phyloP scores from a whole-genome alignment of 176 grass and related monocot species.

The Leersia perrieri region DNA sequence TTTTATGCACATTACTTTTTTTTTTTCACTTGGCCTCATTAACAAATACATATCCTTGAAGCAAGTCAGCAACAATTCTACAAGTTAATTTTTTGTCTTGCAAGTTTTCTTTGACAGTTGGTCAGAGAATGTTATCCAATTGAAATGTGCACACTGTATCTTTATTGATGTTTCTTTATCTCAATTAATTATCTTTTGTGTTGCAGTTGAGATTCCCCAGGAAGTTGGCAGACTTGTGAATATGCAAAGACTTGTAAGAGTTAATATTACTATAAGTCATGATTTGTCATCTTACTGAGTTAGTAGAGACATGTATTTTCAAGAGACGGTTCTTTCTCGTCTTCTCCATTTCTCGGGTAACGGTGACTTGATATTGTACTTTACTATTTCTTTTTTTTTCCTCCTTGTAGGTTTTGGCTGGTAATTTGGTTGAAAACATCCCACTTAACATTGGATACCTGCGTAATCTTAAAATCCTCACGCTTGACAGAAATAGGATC shows the following conservation, averaged over 20 bases:
- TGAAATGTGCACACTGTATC: neutral
- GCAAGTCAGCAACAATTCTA: neutral
- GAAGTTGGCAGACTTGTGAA: slow-evolving; percentile 67
- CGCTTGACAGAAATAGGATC: slow-evolving; percentile 90
- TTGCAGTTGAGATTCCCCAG: slow-evolving; percentile 68
- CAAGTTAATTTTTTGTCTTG: neutral
- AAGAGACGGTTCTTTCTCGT: slow-evolving; percentile 14
- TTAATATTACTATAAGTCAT: slow-evolving; percentile 24
- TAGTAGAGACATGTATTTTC: slow-evolving; percentile 24
- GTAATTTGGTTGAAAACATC: slow-evolving; percentile 75
- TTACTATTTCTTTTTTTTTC: slow-evolving; percentile 34
- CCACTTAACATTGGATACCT: slow-evolving; percentile 85
- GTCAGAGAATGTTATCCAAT: neutral
- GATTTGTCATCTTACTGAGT: slow-evolving; percentile 27
- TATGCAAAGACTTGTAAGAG: slow-evolving; percentile 93
- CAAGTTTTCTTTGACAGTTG: neutral
- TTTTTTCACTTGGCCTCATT: neutral
- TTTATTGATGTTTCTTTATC: neutral
- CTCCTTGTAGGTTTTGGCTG: slow-evolving; percentile 83
- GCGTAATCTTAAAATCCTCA: slow-evolving; percentile 73
- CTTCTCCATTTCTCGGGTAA: neutral
- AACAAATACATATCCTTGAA: neutral
- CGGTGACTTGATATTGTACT: slow-evolving; percentile 13
- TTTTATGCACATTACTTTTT: neutral
- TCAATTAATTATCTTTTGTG: slow-evolving; percentile 29